These are phyloP conservation scores for Linum tenue DNA, from an alignment of 345 rosid genomes.

Conservation along the genomic window DNA sequence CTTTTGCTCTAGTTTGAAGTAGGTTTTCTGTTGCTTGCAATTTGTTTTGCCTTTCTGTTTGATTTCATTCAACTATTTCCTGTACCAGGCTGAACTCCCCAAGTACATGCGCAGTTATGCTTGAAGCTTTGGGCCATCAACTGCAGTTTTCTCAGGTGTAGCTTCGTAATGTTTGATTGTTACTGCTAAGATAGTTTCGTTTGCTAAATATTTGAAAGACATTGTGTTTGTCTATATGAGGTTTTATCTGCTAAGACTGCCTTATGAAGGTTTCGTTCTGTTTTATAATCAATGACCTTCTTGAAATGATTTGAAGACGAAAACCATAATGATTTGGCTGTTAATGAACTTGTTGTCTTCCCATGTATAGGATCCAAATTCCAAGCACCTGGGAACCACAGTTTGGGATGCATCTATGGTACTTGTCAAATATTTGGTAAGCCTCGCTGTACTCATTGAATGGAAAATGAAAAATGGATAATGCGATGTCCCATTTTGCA, in stretches of 20 bases:
- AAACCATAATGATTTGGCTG: neutral
- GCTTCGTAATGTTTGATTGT: neutral
- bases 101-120: conserved; percentile 44
- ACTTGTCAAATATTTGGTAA: conserved; percentile 77
- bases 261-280: too few species aligned
- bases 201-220: neutral
- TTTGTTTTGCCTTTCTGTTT: too few species aligned
- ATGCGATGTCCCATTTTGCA: too few species aligned
- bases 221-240: too few species aligned
- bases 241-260: too few species aligned
- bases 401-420: conserved; percentile 99
- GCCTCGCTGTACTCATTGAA: neutral
- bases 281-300: too few species aligned
- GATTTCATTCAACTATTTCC: neutral
- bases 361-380: conserved; percentile 62
- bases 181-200: neutral
- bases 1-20: too few species aligned
- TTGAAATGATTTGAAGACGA: too few species aligned
- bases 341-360: too few species aligned
- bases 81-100: conserved; percentile 80
- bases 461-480: too few species aligned
- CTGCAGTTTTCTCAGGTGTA: conserved; percentile 74
- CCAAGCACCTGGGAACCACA: conserved; percentile 88
- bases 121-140: conserved; percentile 70
- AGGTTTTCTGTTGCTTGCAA: neutral